A percentile compares a stretch with the other conserved stretches of the same genome.
phyloP scores from a whole-genome alignment of 169 alveolate species.

The Cyclospora cayetanensis region DNA sequence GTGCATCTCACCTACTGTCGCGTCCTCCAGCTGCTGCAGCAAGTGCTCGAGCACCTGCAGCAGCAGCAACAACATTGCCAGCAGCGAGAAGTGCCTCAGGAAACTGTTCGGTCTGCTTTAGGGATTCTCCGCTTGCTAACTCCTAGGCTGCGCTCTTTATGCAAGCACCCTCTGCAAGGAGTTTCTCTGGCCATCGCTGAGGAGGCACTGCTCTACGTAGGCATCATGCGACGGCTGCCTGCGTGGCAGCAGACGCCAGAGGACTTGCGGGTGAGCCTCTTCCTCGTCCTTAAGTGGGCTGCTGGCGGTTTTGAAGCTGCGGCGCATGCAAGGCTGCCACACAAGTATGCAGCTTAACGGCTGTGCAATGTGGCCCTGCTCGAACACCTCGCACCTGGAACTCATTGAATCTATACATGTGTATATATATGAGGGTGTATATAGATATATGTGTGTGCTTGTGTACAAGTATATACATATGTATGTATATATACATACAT shows the following conservation, averaged over 20 bases:
- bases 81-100: not conserved
- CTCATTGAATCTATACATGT: not conserved
- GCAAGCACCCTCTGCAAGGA: not conserved
- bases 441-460: not conserved
- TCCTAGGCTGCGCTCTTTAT: constrained; percentile 21
- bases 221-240: constrained; percentile 11
- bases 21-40: constrained; percentile 59
- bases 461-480: not conserved
- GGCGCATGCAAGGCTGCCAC: not conserved
- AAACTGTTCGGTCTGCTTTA: not conserved
- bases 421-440: too few species aligned
- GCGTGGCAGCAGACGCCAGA: constrained; percentile 2
- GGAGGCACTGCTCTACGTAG: constrained; percentile 6
- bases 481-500: not conserved
- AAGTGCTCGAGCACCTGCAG: constrained; percentile 35
- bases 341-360: not conserved
- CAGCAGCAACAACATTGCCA: not conserved
- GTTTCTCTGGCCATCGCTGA: constrained; percentile 19
- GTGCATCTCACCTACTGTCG: constrained; percentile 20
- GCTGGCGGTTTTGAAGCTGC: constrained; percentile 13
- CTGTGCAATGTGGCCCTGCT: not conserved
- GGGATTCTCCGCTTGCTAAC: constrained; percentile 30
- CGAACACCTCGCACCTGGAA: not conserved
- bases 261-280: not conserved
- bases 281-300: not conserved